Evolutionary conservation across 2,329 filamentous ascomycete genomes (phyloP), one percentile per base, ranked within the genome.

Genomic region (Tolypocladium ovalisporum): DNA sequence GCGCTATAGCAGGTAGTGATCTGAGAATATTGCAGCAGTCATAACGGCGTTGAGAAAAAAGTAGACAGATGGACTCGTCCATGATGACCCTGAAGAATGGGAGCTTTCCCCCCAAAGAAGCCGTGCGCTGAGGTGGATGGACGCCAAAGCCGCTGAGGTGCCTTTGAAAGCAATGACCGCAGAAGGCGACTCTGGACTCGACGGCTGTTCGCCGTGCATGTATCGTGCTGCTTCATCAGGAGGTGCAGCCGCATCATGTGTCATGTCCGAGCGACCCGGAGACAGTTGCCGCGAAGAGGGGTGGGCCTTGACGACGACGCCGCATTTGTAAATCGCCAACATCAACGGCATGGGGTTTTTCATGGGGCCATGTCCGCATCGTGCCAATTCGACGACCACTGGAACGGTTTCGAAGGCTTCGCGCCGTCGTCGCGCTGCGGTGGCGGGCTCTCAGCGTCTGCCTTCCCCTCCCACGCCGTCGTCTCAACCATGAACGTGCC

Each of bases 401-500:
- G 66, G 22, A 63, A 65, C 56, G 67, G 65, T 52, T 62, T 64
- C 51, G 59, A 40, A 8, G 61, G 55, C 40, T 62, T 59, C 53
- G 57, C 54, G 36, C 59, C 56, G 59, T 56, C 58, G 54, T 61
- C 62, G 56, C 54, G 53, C 58, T 62, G 52, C 49, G 62, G 47
- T 22, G 54, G 54, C 17, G 27, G 53, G 39, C 57, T 57, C 37
- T 56, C 53, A 29, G 56, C 54, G 52, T 61, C 61, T 52, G 62
- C 62, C 59, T 66, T 67, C 59, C 69, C 75, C 70, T 86, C 83
- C 83, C 83, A 86, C 49, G 77, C 75, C 15, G 84, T 86, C 29
- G 84, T 87, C 71, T 87, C 84, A 49, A 85, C 79, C 67, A 75
- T 79, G 63, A 86, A 87, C 9, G 58, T 72, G 5, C 80, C 80